Evolutionary conservation across 495 filamentous ascomycete species (phyloP).

Genomic region (Aspergillus bertholletiae): DNA sequence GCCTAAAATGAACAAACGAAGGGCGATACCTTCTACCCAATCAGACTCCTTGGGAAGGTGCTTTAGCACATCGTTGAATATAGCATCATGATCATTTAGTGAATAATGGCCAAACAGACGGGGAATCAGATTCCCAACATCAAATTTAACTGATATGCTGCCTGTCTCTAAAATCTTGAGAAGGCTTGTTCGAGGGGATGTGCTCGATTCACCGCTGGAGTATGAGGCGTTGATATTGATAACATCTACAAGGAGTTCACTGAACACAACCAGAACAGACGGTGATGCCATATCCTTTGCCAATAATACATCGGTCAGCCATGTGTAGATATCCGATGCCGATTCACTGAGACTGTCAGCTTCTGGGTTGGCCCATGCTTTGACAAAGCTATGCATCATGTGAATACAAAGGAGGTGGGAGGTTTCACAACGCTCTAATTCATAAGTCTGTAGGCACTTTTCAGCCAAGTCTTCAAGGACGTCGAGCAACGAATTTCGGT

Average conservation of each 20-base stretch:
- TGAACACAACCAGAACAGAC: conserved; percentile 61
- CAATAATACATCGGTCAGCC: conserved; percentile 65
- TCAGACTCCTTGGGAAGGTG: conserved; percentile 68
- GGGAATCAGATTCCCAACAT: conserved; percentile 63
- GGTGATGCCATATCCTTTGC: conserved; percentile 62
- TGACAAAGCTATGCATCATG: conserved; percentile 60
- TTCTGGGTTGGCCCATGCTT: conserved; percentile 57
- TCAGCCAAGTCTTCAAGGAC: conserved; percentile 55
- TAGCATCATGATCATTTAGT: conserved; percentile 72
- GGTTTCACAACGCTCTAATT: conserved; percentile 73
- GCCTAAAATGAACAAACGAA: conserved; percentile 72
- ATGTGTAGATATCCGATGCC: conserved; percentile 74
- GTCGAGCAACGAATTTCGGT: conserved; percentile 32
- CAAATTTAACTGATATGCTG: conserved; percentile 71
- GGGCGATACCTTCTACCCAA: conserved; percentile 78
- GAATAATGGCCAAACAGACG: conserved; percentile 74
- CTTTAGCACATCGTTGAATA: conserved; percentile 73
- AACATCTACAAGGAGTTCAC: conserved; percentile 63
- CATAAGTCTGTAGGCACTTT: conserved; percentile 58
- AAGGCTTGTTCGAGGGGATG: conserved; percentile 70
- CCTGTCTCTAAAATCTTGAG: conserved; percentile 65
- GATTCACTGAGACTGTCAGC: conserved; percentile 54
- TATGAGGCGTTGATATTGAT: conserved; percentile 63
- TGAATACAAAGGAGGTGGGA: conserved; percentile 66
- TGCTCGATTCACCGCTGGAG: conserved; percentile 48